A percentile compares a stretch with the other conserved stretches of the same genome.
Conservation (phyloP, 2,329 filamentous ascomycete species). For the Paecilomyces dactylethromorphus region DNA sequence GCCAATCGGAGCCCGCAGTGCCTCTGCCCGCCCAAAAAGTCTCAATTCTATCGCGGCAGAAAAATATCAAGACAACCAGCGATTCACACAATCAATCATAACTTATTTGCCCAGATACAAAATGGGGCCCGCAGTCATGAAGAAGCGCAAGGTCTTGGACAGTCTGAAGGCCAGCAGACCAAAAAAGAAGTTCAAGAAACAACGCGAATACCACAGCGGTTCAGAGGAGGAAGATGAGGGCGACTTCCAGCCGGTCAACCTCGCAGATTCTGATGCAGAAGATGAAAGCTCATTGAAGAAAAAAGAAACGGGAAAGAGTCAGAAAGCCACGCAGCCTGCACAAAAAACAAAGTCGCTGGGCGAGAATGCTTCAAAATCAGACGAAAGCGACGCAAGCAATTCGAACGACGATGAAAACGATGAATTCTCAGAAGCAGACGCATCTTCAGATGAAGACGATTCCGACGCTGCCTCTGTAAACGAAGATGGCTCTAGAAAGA, state of each 20-base stretch:
- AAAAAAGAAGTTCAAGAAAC: constrained; percentile 57
- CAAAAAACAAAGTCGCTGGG: constrained; percentile 6
- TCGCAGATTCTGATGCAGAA: constrained; percentile 41
- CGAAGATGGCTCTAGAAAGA: constrained; percentile 32
- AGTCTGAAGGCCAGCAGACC: constrained; percentile 47
- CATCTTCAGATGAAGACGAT: constrained; percentile 19
- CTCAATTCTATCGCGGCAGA: constrained; percentile 9
- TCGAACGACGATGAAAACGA: constrained; percentile 19
- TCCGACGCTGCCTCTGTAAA: constrained; percentile 23
- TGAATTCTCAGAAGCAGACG: constrained; percentile 19
- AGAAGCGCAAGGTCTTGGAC: constrained; percentile 56
- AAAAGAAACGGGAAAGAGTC: background rate
- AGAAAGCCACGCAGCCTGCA: background rate
- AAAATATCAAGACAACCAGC: constrained; percentile 10
- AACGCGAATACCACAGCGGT: constrained; percentile 56
- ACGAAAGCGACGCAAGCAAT: constrained; percentile 9
- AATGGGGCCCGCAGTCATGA: constrained; percentile 36
- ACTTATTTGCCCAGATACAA: constrained; percentile 6
- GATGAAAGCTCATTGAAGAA: constrained; percentile 11
- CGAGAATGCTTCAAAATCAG: constrained; percentile 2
- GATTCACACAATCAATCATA: constrained; percentile 3
- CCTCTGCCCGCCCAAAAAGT: constrained; percentile 22
- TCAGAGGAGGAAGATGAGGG: constrained; percentile 52
- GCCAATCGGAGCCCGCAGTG: constrained; percentile 25
- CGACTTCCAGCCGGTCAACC: constrained; percentile 46